These are phyloP conservation scores for Verticillium zaregamsianum DNA, from an alignment of 2,329 filamentous ascomycete species.

Conservation along the genomic window DNA sequence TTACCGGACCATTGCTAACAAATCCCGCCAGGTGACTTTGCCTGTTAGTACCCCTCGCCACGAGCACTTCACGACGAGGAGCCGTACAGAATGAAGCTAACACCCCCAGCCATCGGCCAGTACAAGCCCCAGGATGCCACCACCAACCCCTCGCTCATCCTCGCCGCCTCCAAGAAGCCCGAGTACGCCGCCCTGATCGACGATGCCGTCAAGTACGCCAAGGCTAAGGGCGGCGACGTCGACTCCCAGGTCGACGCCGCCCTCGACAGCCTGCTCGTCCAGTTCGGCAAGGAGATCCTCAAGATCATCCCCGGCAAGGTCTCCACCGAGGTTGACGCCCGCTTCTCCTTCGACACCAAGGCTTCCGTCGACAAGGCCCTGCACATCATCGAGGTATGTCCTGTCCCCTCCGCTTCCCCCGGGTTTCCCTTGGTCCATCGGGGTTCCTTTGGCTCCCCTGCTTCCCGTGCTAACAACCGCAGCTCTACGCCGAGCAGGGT, in stretches of 20 bases:
- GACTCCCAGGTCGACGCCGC: conserved; percentile 85
- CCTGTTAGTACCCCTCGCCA: conserved; percentile 52
- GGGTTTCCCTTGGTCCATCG: background rate
- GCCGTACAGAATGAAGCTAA: conserved; percentile 10
- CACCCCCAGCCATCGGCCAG: conserved; percentile 79
- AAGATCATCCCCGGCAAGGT: conserved; percentile 97
- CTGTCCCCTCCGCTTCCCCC: background rate
- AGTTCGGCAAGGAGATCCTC: conserved; percentile 97
- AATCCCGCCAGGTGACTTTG: conserved; percentile 62
- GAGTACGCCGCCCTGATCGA: conserved; percentile 95
- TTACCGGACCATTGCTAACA: conserved; percentile 4
- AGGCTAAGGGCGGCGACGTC: conserved; percentile 63
- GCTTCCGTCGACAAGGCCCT: conserved; percentile 92
- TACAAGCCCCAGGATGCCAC: conserved; percentile 99
- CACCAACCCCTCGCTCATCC: conserved; percentile 98
- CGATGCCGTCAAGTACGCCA: conserved; percentile 78
- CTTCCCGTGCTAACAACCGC: conserved; percentile 15
- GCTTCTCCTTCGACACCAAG: conserved; percentile 93
- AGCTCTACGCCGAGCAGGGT: conserved; percentile 93
- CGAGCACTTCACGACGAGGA: conserved; percentile 5
- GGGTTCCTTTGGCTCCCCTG: too few relatives aligned
- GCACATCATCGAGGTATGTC: conserved; percentile 84
- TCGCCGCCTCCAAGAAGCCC: conserved; percentile 95
- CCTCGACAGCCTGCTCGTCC: conserved; percentile 89
- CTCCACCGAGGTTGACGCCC: conserved; percentile 96